These are phyloP conservation scores for Hyaloscypha finlandica DNA, from an alignment of 495 filamentous ascomycete species.

Conservation along the genomic window DNA sequence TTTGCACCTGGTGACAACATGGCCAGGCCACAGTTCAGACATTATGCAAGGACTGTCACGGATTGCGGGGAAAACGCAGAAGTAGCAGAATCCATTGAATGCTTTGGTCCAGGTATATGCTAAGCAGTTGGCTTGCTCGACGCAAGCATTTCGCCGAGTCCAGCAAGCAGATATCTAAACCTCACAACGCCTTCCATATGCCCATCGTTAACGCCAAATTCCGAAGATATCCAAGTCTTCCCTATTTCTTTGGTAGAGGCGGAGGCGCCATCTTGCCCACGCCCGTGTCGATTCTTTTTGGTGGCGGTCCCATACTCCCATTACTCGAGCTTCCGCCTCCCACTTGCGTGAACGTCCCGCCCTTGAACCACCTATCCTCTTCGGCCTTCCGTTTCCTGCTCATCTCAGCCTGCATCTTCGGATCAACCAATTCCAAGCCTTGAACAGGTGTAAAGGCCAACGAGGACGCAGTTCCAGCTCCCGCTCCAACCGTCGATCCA, in stretches of 20 bases:
- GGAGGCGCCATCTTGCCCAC: slow-evolving; percentile 33
- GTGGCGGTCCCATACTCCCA: slow-evolving; percentile 32
- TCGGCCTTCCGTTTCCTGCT: slow-evolving; percentile 89
- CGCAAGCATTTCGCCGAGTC: neutral
- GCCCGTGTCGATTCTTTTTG: slow-evolving; percentile 33
- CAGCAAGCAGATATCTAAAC: neutral
- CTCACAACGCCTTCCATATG: slow-evolving; percentile 12
- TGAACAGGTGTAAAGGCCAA: slow-evolving; percentile 94
- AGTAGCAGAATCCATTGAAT: neutral
- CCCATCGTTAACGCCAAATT: slow-evolving; percentile 22
- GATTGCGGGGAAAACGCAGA: no score
- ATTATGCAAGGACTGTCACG: no score
- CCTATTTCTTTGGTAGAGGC: slow-evolving; percentile 27
- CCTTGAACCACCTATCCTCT: slow-evolving; percentile 93
- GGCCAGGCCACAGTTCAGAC: no score
- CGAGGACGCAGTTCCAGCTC: slow-evolving; percentile 76
- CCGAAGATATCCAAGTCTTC: neutral
- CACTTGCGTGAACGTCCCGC: slow-evolving; percentile 92
- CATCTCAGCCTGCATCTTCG: slow-evolving; percentile 81
- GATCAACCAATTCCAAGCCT: slow-evolving; percentile 93
- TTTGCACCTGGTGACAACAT: no score
- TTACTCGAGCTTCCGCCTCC: slow-evolving; percentile 45
- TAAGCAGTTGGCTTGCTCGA: neutral
- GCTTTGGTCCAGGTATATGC: neutral
- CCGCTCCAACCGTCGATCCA: slow-evolving; percentile 61